Conservation (phyloP, 75 land plant species). For the Ceratopteris richardii region DNA sequence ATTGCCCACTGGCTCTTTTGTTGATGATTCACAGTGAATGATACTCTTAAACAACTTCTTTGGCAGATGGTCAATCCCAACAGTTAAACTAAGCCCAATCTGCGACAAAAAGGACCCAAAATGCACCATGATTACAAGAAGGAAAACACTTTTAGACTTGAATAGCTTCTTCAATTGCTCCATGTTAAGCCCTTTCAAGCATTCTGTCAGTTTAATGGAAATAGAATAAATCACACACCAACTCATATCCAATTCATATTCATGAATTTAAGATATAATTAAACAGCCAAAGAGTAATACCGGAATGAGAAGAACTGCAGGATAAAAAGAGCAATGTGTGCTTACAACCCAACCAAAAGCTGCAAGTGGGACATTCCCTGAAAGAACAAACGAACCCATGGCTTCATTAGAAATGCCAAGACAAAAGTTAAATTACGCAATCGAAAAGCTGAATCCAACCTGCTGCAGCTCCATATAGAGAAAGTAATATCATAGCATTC, state of each 20-base stretch:
- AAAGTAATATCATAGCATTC: constrained; percentile 45
- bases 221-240: too few relatives aligned
- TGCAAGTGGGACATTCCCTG: constrained; percentile 65
- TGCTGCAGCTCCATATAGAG: constrained; percentile 71
- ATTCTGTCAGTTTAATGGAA: too few relatives aligned
- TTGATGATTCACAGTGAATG: background rate
- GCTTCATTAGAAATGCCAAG: background rate
- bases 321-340: constrained; percentile 83
- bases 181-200: too few relatives aligned
- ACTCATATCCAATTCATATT: too few relatives aligned
- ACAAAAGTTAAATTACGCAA: too few relatives aligned
- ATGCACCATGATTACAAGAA: background rate
- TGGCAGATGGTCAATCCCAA: background rate
- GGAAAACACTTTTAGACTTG: too few relatives aligned
- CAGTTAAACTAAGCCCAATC: background rate
- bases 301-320: constrained; percentile 58
- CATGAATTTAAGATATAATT: background rate
- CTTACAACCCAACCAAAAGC: constrained; percentile 83
- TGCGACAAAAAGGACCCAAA: background rate
- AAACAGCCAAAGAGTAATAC: constrained; percentile 22
- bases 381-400: background rate
- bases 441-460: constrained; percentile 16
- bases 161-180: too few relatives aligned
- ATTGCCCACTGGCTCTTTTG: background rate
- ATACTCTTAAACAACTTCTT: constrained; percentile 1